Percentiles rank a stretch among this genome's conserved stretches.
Conservation (phyloP, 352 stramenopile genomes). For the Thalassiosira hispida region DNA sequence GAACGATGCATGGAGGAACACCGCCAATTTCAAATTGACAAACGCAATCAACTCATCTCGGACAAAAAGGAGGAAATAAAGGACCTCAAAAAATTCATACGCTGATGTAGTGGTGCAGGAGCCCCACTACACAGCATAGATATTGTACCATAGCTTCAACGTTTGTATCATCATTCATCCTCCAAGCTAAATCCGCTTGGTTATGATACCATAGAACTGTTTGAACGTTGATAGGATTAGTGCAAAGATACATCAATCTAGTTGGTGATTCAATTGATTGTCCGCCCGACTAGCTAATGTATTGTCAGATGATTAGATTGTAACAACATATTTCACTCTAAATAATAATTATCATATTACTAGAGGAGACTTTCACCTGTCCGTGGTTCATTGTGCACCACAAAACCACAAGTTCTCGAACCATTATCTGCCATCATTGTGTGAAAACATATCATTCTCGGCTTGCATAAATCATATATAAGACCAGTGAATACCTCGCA, state of each 20-base stretch:
- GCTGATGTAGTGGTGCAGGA: slow-evolving; percentile 7
- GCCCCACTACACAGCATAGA: not conserved
- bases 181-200: not conserved
- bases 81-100: slow-evolving; percentile 34
- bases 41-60: slow-evolving; percentile 31
- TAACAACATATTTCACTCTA: no score
- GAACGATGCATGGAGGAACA: slow-evolving; percentile 27
- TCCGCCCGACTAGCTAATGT: no score
- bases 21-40: slow-evolving; percentile 16
- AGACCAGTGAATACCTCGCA: no score
- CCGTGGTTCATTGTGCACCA: no score
- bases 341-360: no score
- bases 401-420: no score
- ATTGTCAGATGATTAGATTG: no score
- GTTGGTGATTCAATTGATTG: no score
- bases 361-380: no score
- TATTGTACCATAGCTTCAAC: not conserved
- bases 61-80: slow-evolving; percentile 43
- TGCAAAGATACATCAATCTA: not conserved
- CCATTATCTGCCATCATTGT: no score
- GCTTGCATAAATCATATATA: no score
- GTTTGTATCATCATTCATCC: not conserved
- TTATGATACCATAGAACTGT: not conserved
- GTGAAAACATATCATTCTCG: no score
- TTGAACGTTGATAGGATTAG: slow-evolving; percentile 1